These are phyloP conservation scores for Iris pallida DNA, from an alignment of 116 monocot species.

Conservation along the genomic window DNA sequence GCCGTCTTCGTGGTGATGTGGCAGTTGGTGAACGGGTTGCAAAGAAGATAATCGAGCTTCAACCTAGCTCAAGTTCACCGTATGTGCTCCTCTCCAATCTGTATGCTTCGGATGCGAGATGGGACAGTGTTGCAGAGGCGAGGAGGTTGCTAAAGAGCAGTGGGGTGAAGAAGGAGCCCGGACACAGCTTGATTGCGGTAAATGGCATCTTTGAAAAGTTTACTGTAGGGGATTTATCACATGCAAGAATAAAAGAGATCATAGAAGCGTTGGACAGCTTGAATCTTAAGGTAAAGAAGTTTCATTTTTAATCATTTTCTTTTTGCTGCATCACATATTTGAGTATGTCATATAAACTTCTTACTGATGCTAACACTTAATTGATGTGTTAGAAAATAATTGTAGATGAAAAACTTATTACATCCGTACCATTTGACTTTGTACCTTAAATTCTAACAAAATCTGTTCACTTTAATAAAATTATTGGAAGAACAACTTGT, in stretches of 20 bases:
- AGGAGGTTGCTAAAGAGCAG: slow-evolving; percentile 43
- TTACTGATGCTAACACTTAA: no score
- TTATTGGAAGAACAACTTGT: no score
- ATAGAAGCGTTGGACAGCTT: slow-evolving; percentile 23
- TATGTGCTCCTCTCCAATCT: slow-evolving; percentile 57
- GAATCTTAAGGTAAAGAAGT: slow-evolving; percentile 12
- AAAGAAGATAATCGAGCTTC: slow-evolving; percentile 39
- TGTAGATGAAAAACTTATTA: no score
- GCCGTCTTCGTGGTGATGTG: slow-evolving; percentile 38
- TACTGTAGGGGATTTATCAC: slow-evolving; percentile 41
- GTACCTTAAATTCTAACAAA: no score
- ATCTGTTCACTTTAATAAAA: no score
- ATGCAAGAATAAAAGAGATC: slow-evolving; percentile 35
- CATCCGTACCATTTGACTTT: no score
- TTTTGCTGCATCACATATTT: not conserved
- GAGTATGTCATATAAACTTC: not conserved
- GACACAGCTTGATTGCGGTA: slow-evolving; percentile 41
- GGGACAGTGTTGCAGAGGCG: slow-evolving; percentile 39
- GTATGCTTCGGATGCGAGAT: slow-evolving; percentile 47
- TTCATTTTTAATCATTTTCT: slow-evolving; percentile 1
- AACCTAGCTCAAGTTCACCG: slow-evolving; percentile 46
- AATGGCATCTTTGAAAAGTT: slow-evolving; percentile 37
- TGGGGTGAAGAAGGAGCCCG: slow-evolving; percentile 49
- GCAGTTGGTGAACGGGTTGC: slow-evolving; percentile 40
- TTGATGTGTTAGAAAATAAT: no score